Conservation (phyloP, 257 asterid genomes). For the Pogostemon cablin region DNA sequence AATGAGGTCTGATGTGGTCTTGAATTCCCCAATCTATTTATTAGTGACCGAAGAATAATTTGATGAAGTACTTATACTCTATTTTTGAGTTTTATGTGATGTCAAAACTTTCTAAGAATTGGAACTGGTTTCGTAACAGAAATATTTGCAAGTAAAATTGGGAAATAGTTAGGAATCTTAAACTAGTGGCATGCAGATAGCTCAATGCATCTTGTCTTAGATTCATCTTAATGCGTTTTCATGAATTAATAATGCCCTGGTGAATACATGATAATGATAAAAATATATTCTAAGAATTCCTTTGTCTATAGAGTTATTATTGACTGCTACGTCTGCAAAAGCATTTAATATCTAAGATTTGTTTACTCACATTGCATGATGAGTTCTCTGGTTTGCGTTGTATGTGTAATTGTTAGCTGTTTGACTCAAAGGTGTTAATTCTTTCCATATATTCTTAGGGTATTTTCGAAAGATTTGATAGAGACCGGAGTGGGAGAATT, state of each 20-base stretch:
- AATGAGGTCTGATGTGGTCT: background rate
- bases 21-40: background rate
- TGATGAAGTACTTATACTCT: background rate
- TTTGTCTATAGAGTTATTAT: conserved; percentile 5
- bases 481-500: conserved; percentile 81
- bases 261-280: conserved; percentile 7
- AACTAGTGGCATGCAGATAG: conserved; percentile 10
- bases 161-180: background rate
- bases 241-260: conserved; percentile 5
- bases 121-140: background rate
- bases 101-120: background rate
- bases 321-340: background rate
- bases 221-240: background rate
- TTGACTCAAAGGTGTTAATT: background rate
- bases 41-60: background rate
- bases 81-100: conserved; percentile 7
- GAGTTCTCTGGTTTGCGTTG: background rate
- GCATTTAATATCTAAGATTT: background rate
- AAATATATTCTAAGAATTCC: background rate
- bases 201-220: background rate
- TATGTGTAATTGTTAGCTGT: background rate
- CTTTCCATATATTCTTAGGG: conserved; percentile 42
- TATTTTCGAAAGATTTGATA: conserved; percentile 74
- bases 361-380: background rate
- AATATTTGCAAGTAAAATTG: background rate